Conservation (phyloP, 441 rosid genomes). For the Pelargonium fulgidum region DNA sequence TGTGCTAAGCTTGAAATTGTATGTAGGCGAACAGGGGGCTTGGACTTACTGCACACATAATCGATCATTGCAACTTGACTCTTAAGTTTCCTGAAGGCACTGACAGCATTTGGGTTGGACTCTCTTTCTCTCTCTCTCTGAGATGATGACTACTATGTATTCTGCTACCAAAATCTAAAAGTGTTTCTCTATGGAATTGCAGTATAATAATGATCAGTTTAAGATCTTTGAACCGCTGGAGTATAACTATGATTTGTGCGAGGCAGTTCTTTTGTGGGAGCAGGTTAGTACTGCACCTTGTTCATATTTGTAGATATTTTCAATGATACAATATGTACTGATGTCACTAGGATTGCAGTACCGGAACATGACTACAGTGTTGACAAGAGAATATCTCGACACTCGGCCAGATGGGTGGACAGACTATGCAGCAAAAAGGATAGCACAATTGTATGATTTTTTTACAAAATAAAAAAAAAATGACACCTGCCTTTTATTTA, state of each 20-base stretch:
- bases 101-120: conserved; percentile 86
- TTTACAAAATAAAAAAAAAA: not conserved
- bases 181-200: conserved; percentile 22
- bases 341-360: conserved; percentile 54
- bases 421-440: conserved; percentile 91
- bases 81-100: conserved; percentile 90
- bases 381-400: conserved; percentile 92
- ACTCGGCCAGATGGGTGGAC: conserved; percentile 95
- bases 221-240: conserved; percentile 82
- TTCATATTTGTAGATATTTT: conserved; percentile 8
- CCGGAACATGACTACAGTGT: conserved; percentile 92
- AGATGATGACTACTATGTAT: not conserved
- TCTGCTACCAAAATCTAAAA: conserved; percentile 7
- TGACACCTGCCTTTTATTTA: not conserved
- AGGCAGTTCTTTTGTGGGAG: conserved; percentile 85
- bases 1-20: conserved; percentile 1
- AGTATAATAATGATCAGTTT: conserved; percentile 87
- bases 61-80: conserved; percentile 69
- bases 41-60: conserved; percentile 64
- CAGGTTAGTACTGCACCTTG: conserved; percentile 48
- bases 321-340: conserved; percentile 19
- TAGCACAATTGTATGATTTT: conserved; percentile 72
- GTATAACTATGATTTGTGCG: conserved; percentile 79
- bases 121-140: conserved; percentile 14
- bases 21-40: conserved; percentile 81